Evolutionary conservation across 176 grass and related monocot genomes (phyloP).

Genomic region (Carex parvula): DNA sequence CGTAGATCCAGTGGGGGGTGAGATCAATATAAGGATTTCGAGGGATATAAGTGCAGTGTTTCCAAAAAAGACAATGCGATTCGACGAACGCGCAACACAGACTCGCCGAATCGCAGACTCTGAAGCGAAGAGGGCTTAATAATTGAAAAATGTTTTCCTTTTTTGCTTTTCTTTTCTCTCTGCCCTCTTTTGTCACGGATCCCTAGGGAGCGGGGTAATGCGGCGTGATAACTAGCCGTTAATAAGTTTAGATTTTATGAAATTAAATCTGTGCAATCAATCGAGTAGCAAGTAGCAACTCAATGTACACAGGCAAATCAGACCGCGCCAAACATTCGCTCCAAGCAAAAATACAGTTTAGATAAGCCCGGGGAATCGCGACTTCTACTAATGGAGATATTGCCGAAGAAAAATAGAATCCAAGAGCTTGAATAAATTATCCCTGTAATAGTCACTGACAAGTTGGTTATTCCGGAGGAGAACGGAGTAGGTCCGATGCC

Average conservation of each 20-base stretch:
- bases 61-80: constrained; percentile 14
- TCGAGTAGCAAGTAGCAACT: background rate
- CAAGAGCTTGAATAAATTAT: background rate
- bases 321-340: background rate
- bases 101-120: background rate
- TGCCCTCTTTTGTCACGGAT: background rate
- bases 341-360: too few relatives aligned
- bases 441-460: background rate
- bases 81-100: background rate
- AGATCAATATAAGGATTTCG: background rate
- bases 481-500: too few relatives aligned
- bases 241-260: background rate
- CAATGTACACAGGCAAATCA: background rate
- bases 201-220: background rate
- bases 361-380: background rate
- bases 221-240: constrained; percentile 26
- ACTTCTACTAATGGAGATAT: background rate
- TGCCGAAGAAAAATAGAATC: background rate
- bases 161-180: background rate
- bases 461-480: too few relatives aligned
- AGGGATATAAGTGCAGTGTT: background rate
- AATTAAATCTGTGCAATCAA: background rate
- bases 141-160: background rate
- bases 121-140: background rate
- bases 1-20: background rate